Evolutionary conservation across 305 asterid species (phyloP).

Genomic region (Solanum hybrid): DNA sequence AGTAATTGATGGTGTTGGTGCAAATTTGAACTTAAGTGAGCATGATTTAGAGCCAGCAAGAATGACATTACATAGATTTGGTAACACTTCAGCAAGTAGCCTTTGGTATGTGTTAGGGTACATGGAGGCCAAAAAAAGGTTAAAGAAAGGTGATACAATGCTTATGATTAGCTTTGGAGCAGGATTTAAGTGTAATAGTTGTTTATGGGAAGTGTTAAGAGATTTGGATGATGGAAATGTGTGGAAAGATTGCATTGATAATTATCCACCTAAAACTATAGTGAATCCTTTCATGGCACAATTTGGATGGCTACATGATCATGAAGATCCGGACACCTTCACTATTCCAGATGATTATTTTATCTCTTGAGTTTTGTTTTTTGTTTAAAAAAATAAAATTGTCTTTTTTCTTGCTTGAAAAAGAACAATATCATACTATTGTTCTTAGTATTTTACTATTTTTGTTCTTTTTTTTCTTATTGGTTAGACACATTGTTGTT

Average conservation of each 20-base stretch:
- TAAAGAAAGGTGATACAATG: conserved; percentile 56
- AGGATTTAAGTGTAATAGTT: conserved; percentile 77
- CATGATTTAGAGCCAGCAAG: conserved; percentile 76
- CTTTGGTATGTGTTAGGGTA: conserved; percentile 76
- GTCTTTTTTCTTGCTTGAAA: not conserved
- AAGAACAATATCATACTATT: not conserved
- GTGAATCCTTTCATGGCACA: conserved; percentile 57
- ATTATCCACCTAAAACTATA: conserved; percentile 41
- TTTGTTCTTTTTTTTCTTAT: not conserved
- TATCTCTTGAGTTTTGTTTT: not conserved
- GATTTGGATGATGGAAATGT: conserved; percentile 54
- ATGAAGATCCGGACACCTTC: conserved; percentile 47
- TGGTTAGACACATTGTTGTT: not conserved
- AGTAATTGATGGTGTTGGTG: conserved; percentile 60
- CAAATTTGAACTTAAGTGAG: conserved; percentile 36
- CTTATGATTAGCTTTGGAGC: conserved; percentile 82
- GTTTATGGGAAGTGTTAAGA: conserved; percentile 62
- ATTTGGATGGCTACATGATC: conserved; percentile 48
- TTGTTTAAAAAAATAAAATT: not conserved
- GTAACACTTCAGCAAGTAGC: conserved; percentile 82
- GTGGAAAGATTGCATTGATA: conserved; percentile 45
- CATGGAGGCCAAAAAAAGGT: conserved; percentile 67
- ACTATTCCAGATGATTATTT: conserved; percentile 34
- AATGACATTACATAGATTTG: conserved; percentile 79
- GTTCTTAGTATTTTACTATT: not conserved